Conservation (phyloP, 352 stramenopile genomes). For the Globisporangium radiosum region DNA sequence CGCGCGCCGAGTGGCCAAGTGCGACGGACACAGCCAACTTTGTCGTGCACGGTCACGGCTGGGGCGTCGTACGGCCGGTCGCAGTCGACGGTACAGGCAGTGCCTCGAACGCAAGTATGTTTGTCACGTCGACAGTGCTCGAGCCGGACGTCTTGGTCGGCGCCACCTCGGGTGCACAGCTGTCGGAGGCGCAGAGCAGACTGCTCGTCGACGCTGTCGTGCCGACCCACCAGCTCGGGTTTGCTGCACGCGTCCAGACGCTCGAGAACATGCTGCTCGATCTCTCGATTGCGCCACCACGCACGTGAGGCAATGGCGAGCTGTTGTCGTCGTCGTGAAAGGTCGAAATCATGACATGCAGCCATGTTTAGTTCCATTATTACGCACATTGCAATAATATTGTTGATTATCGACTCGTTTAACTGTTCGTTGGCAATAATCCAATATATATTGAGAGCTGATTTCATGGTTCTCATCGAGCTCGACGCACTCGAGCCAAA, state of each 20-base stretch:
- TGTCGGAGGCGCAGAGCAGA: background rate
- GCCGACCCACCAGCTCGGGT: constrained; percentile 1
- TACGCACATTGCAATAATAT: too few relatives aligned
- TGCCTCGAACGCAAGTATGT: background rate
- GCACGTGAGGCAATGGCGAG: background rate
- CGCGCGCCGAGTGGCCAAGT: constrained; percentile 7
- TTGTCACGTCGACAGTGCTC: constrained; percentile 5
- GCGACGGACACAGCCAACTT: background rate
- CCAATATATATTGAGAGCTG: too few relatives aligned
- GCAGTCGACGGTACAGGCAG: background rate
- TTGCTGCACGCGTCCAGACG: constrained; percentile 5
- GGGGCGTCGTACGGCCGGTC: background rate
- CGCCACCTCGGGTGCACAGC: background rate
- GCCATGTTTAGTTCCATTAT: too few relatives aligned
- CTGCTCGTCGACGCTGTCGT: constrained; percentile 4
- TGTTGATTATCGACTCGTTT: too few relatives aligned
- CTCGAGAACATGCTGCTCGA: constrained; percentile 16
- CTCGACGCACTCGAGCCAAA: too few relatives aligned
- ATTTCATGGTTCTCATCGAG: too few relatives aligned
- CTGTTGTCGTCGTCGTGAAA: background rate
- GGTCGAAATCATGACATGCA: background rate
- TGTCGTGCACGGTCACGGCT: constrained; percentile 5
- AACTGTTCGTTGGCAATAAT: too few relatives aligned
- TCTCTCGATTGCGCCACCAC: background rate
- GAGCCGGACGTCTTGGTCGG: background rate